Evolutionary conservation across 495 filamentous ascomycete genomes (phyloP).

Genomic region (Rostrohypoxylon terebratum): DNA sequence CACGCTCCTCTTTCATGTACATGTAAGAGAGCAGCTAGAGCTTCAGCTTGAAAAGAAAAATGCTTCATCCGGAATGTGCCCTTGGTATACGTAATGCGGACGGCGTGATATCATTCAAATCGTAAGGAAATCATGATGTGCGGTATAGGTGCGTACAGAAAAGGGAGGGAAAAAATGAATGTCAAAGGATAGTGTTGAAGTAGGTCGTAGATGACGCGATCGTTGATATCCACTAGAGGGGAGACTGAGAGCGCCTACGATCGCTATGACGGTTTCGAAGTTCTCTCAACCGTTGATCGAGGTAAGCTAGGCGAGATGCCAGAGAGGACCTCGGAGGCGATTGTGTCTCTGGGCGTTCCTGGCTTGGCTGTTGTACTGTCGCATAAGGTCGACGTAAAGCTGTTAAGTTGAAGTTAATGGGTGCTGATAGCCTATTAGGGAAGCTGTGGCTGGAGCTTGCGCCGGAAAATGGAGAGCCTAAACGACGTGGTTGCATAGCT

Average conservation of each 20-base stretch:
- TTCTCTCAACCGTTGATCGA: slow-evolving; percentile 65
- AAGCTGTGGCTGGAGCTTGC: slow-evolving; percentile 61
- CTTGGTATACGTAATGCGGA: slow-evolving; percentile 31
- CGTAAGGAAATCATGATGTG: slow-evolving; percentile 49
- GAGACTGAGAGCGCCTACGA: slow-evolving; percentile 55
- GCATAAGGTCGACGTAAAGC: slow-evolving; percentile 60
- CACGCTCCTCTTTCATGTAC: slow-evolving; percentile 16
- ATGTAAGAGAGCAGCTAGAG: background rate
- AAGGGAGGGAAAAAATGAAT: slow-evolving; percentile 35
- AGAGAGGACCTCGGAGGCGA: slow-evolving; percentile 53
- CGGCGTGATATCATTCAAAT: slow-evolving; percentile 47
- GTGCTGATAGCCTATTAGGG: slow-evolving; percentile 58
- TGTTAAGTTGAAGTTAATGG: slow-evolving; percentile 55
- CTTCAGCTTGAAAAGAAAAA: slow-evolving; percentile 6
- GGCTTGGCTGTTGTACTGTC: slow-evolving; percentile 54
- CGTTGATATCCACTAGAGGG: slow-evolving; percentile 47
- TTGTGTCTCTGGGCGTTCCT: slow-evolving; percentile 45
- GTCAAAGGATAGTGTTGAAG: slow-evolving; percentile 16
- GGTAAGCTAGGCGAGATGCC: slow-evolving; percentile 61
- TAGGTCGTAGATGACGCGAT: slow-evolving; percentile 5
- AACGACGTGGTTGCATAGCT: slow-evolving; percentile 52
- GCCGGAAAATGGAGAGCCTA: slow-evolving; percentile 65
- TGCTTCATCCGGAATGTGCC: slow-evolving; percentile 22
- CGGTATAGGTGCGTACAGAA: slow-evolving; percentile 43
- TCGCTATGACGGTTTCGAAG: slow-evolving; percentile 55